Evolutionary conservation across 495 filamentous ascomycete genomes (phyloP).

Genomic region (Annulohypoxylon nitens): DNA sequence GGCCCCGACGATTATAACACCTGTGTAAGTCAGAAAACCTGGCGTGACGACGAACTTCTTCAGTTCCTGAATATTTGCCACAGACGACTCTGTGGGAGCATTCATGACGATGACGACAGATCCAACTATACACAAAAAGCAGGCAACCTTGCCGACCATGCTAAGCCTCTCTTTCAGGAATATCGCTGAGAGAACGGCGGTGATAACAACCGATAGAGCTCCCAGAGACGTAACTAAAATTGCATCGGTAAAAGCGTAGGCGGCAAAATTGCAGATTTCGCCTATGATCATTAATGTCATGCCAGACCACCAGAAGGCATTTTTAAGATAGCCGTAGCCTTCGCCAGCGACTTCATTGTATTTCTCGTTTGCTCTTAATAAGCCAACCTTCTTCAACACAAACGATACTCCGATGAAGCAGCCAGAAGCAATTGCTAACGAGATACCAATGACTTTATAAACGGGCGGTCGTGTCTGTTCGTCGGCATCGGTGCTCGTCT

Average conservation of each 20-base stretch:
- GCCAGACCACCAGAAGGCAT: slow-evolving; percentile 93
- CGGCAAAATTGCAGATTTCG: slow-evolving; percentile 97
- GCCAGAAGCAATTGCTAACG: slow-evolving; percentile 87
- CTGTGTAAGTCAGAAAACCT: slow-evolving; percentile 87
- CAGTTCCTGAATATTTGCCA: slow-evolving; percentile 92
- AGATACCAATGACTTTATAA: slow-evolving; percentile 91
- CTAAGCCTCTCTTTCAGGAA: slow-evolving; percentile 96
- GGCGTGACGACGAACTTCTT: slow-evolving; percentile 87
- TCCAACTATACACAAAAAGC: slow-evolving; percentile 94
- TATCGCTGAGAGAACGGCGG: slow-evolving; percentile 91
- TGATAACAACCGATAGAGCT: slow-evolving; percentile 95
- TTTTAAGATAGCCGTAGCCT: slow-evolving; percentile 98
- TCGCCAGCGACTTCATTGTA: slow-evolving; percentile 97
- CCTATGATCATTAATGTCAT: slow-evolving; percentile 98
- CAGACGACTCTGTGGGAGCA: slow-evolving; percentile 86
- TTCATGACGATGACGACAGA: slow-evolving; percentile 95
- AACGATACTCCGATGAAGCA: slow-evolving; percentile 96
- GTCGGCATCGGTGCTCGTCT: slow-evolving; percentile 38
- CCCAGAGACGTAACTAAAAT: slow-evolving; percentile 96
- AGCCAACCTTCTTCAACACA: slow-evolving; percentile 91
- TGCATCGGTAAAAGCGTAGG: slow-evolving; percentile 97
- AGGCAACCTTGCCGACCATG: slow-evolving; percentile 95
- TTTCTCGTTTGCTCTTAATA: slow-evolving; percentile 93
- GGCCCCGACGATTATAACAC: slow-evolving; percentile 82
- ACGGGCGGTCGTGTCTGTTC: slow-evolving; percentile 54